Evolutionary conservation across 2,329 filamentous ascomycete genomes (phyloP).

Genomic region (Grosmannia clavigera): DNA sequence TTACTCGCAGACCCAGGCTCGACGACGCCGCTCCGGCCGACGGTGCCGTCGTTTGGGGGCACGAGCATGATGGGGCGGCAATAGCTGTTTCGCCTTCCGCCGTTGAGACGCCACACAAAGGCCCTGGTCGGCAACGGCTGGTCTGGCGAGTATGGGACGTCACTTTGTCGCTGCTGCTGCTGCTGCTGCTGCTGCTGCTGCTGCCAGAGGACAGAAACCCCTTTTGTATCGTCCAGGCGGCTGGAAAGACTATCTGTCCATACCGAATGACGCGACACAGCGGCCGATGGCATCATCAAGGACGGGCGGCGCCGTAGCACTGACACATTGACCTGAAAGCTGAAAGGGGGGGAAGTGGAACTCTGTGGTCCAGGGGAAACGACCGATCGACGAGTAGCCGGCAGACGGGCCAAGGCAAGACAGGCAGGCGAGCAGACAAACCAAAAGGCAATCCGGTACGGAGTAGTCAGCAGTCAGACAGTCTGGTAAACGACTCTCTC

Average conservation of each 20-base stretch:
- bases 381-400: neutral
- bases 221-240: neutral
- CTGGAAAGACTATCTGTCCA: neutral
- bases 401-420: neutral
- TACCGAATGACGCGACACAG: constrained; percentile 7
- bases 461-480: too few relatives aligned
- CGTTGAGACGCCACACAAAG: neutral
- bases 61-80: constrained; percentile 1
- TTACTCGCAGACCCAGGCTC: too few relatives aligned
- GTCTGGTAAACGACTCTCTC: neutral
- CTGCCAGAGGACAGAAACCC: neutral
- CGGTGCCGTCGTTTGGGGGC: neutral
- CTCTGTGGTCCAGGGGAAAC: neutral
- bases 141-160: neutral
- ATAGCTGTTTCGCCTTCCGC: neutral
- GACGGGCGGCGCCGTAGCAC: neutral
- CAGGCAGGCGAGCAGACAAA: neutral
- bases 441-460: too few relatives aligned
- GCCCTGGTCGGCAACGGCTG: neutral
- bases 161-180: neutral
- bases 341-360: neutral
- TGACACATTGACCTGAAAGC: neutral
- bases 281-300: constrained; percentile 8
- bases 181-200: neutral
- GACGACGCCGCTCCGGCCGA: neutral